Percentiles rank a stretch among this genome's conserved stretches.
Evolutionary conservation across 352 stramenopile genomes (phyloP).

Genomic region (Pythium brachiatum): DNA sequence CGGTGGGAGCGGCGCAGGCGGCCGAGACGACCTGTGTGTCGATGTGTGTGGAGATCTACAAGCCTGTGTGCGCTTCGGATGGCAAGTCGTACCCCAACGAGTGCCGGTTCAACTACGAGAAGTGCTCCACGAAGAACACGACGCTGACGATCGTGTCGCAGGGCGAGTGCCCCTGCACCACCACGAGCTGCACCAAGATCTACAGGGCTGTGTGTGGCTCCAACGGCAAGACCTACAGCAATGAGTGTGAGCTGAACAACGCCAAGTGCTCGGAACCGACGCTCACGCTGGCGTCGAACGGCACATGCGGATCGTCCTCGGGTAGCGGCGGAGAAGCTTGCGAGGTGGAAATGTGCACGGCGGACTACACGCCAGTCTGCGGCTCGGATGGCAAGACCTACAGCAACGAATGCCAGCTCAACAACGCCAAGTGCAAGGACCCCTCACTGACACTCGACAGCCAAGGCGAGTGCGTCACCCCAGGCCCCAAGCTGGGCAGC

Average conservation of each 20-base stretch:
- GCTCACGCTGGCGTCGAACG: slow-evolving; percentile 13
- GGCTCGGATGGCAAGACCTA: slow-evolving; percentile 46
- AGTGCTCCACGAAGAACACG: slow-evolving; percentile 25
- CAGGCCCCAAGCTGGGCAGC: slow-evolving; percentile 9
- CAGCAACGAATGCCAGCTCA: slow-evolving; percentile 39
- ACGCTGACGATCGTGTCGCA: slow-evolving; percentile 19
- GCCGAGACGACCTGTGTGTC: slow-evolving; percentile 15
- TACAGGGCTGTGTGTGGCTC: slow-evolving; percentile 26
- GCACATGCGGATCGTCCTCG: slow-evolving; percentile 10
- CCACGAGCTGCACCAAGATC: slow-evolving; percentile 20
- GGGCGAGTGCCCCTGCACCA: slow-evolving; percentile 17
- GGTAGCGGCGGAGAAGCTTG: not conserved
- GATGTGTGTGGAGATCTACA: slow-evolving; percentile 25
- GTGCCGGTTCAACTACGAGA: slow-evolving; percentile 25
- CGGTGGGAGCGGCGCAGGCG: not conserved
- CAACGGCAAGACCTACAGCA: slow-evolving; percentile 30
- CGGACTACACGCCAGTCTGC: slow-evolving; percentile 31
- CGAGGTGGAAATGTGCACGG: slow-evolving; percentile 4
- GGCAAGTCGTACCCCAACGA: slow-evolving; percentile 31
- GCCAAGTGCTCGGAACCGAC: slow-evolving; percentile 18
- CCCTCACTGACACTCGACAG: slow-evolving; percentile 14
- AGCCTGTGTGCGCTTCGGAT: slow-evolving; percentile 29
- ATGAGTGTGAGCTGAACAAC: slow-evolving; percentile 25
- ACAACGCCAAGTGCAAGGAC: slow-evolving; percentile 16
- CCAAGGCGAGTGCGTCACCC: slow-evolving; percentile 9